Evolutionary conservation across 345 rosid genomes (phyloP), one percentile per base, ranked within the genome.

Genomic region (Euphorbia tirucalli): DNA sequence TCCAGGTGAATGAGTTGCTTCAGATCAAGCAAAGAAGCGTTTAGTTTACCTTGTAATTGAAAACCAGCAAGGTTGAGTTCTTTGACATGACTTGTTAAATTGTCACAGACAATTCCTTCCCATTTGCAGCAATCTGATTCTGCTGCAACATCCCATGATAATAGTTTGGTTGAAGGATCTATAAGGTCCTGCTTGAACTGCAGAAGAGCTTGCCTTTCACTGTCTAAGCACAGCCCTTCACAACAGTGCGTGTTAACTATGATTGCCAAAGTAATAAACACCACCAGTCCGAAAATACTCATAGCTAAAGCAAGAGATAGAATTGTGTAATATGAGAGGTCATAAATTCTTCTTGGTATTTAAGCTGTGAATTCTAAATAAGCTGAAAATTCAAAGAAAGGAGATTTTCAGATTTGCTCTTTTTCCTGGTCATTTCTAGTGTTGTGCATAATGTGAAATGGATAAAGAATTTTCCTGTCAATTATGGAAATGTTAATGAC

Each of bases 71-170:
- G 74, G 13, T 73, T 57, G 11, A 81, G 69, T 64, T 75, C 65
- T 19, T 7, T 16, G 37, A 78, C 76, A 66, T 66, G 71, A 7
- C 80, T 75, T 2, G 85, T 65, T 13, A 24, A 0, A 13, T 70
- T 0, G 13, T 75, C 32, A 41, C 82, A 82, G 46, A 68, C 70
- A 66, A 78, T 25, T 44, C 75, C 84, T n/a, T 27, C 15, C 79
- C 82, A 78, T 2, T 44, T 22, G 11, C 84, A 78, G 14, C 84
- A 81, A 62, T 76, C 74, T 18, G 25, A 11, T 5, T 41, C 79
- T 2, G 66, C 65, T 21, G 2, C 31, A 57, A 19, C 11, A 46
- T 46, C n/a, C 81, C 79, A 74, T 19, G 81, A 77, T 5, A 61
- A 39, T 7, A 78, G 72, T 43, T 62, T 24, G 46, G 55, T 68